These are phyloP conservation scores for Penicillium chermesinum DNA, from an alignment of 495 filamentous ascomycete species.

Conservation along the genomic window DNA sequence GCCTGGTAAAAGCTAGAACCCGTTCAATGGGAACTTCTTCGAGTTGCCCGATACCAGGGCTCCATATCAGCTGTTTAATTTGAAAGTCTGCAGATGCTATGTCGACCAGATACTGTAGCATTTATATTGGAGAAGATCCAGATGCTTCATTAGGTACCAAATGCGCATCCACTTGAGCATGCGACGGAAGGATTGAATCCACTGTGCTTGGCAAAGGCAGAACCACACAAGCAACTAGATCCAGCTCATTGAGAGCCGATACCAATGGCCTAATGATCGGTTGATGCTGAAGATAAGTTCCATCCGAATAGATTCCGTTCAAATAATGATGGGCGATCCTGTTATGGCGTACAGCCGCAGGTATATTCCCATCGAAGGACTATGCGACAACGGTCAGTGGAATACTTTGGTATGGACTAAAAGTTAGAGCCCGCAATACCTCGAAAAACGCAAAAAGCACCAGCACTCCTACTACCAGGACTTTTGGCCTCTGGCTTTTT, in stretches of 20 bases:
- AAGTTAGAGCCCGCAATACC: not conserved
- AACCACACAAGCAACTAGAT: slow-evolving; percentile 4
- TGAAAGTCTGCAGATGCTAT: slow-evolving; percentile 4
- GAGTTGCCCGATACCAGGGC: not conserved
- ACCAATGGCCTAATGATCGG: slow-evolving; percentile 1
- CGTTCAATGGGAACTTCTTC: not conserved
- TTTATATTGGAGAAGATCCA: not conserved
- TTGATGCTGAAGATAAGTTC: not conserved
- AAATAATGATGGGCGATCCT: slow-evolving; percentile 6
- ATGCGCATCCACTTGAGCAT: not conserved
- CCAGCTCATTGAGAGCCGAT: slow-evolving; percentile 6
- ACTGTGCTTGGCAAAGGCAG: slow-evolving; percentile 2
- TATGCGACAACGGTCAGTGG: not conserved
- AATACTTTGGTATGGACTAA: not conserved
- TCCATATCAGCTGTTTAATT: slow-evolving; percentile 6
- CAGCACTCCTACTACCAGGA: slow-evolving; percentile 5
- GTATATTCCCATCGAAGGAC: slow-evolving; percentile 10
- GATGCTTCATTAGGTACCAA: not conserved
- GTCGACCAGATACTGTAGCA: slow-evolving; percentile 8
- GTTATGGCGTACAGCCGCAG: slow-evolving; percentile 7
- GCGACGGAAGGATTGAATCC: not conserved
- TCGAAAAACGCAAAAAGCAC: slow-evolving; percentile 10
- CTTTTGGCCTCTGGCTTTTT: not conserved
- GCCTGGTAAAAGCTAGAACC: not conserved
- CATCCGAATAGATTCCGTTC: not conserved